Percentiles rank a stretch among this genome's conserved stretches.
phyloP scores from a whole-genome alignment of 768 basidiomycete genomes.

The Tylopilus plumbeoviolaceoides region DNA sequence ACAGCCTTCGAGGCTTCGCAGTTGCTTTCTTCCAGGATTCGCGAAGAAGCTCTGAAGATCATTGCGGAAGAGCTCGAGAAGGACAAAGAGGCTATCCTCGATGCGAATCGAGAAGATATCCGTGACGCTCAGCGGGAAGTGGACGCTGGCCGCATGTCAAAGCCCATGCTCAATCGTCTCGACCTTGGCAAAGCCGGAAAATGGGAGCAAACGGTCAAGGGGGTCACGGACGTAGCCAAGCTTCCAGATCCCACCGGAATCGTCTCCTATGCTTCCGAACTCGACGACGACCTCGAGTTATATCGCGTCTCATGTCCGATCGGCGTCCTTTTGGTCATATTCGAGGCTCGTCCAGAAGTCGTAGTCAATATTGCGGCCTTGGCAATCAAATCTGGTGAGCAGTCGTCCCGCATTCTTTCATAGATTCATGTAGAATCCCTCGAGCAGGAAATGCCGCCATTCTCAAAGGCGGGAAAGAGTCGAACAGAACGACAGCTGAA shows the following conservation, averaged over 20 bases:
- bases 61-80: slow-evolving; percentile 65
- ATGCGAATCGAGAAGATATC: slow-evolving; percentile 80
- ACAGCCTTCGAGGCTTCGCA: slow-evolving; percentile 85
- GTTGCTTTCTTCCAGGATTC: slow-evolving; percentile 62
- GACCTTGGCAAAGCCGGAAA: slow-evolving; percentile 79
- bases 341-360: slow-evolving; percentile 96
- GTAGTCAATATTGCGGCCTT: slow-evolving; percentile 95
- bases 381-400: slow-evolving; percentile 92
- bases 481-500: slow-evolving; percentile 69
- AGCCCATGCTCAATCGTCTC: slow-evolving; percentile 78
- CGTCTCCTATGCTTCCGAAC: slow-evolving; percentile 83
- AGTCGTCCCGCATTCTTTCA: neutral
- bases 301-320: slow-evolving; percentile 96
- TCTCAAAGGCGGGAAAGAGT: slow-evolving; percentile 96
- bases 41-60: slow-evolving; percentile 65
- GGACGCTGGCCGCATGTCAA: slow-evolving; percentile 78
- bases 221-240: slow-evolving; percentile 79
- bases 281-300: slow-evolving; percentile 84
- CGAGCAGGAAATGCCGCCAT: slow-evolving; percentile 89
- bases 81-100: slow-evolving; percentile 65
- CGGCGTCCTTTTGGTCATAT: slow-evolving; percentile 93
- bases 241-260: slow-evolving; percentile 85
- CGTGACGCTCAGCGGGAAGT: slow-evolving; percentile 78
- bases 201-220: slow-evolving; percentile 92
- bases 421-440: neutral